phyloP scores from a whole-genome alignment of 202 grass and related monocot species.

The Carex arenaria region DNA sequence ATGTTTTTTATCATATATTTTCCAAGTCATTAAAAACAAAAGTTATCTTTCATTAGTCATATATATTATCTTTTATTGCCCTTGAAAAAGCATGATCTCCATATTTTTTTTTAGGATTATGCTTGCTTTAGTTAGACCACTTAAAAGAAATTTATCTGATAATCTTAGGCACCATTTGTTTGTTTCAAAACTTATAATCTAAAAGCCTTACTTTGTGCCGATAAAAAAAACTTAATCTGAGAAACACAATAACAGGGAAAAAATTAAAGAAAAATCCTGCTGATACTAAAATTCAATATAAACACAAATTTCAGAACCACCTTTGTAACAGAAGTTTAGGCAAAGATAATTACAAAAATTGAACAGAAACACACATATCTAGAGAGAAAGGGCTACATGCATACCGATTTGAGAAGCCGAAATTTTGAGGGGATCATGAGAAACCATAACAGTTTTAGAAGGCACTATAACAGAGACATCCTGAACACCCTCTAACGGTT shows the following conservation, averaged over 20 bases:
- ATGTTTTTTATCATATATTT: background rate
- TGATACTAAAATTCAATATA: background rate
- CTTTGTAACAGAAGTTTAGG: background rate
- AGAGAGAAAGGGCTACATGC: background rate
- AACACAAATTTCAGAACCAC: background rate
- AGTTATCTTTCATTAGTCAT: too few relatives aligned
- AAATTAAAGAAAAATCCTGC: background rate
- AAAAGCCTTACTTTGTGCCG: background rate
- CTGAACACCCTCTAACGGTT: conserved; percentile 37
- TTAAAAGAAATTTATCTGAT: background rate
- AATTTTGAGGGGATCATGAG: conserved; percentile 40
- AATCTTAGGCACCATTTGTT: background rate
- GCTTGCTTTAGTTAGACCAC: background rate
- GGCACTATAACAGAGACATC: conserved; percentile 59
- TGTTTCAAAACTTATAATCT: background rate
- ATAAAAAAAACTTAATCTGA: background rate
- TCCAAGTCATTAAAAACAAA: too few relatives aligned
- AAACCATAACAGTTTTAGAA: conserved; percentile 66
- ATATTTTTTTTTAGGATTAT: background rate
- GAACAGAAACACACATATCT: background rate
- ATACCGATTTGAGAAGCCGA: conserved; percentile 53
- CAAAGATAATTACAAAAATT: background rate
- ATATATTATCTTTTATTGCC: background rate
- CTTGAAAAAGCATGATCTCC: background rate
- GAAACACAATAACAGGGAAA: background rate